phyloP scores from a whole-genome alignment of 1,284 basidiomycete species.

The Moesziomyces parantarcticus region DNA sequence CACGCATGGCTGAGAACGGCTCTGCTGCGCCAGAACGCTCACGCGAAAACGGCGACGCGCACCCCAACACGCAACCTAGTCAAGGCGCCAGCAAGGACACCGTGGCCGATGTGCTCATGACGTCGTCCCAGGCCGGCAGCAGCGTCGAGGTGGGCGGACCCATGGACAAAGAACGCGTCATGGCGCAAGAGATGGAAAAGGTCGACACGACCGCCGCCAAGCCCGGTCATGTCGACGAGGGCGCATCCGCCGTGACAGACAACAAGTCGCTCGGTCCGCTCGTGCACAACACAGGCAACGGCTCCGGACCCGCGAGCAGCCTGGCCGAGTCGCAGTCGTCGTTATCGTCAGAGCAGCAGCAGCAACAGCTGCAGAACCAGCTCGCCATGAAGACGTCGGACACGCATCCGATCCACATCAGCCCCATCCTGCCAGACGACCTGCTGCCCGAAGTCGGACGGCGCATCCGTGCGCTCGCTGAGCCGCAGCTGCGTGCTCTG shows the following conservation, averaged over 20 bases:
- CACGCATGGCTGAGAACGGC: conserved; percentile 30
- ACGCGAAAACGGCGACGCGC: not conserved
- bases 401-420: conserved; percentile 64
- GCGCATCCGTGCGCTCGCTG: conserved; percentile 30
- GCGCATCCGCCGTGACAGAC: not conserved
- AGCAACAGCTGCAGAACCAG: conserved; percentile 15
- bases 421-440: conserved; percentile 53
- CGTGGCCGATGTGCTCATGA: conserved; percentile 19
- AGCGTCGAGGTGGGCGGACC: conserved; percentile 43
- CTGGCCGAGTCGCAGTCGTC: not conserved
- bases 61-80: not conserved
- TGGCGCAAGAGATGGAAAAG: conserved; percentile 49
- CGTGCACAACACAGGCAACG: conserved; percentile 6
- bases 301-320: conserved; percentile 1
- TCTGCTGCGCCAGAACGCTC: not conserved
- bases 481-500: conserved; percentile 19
- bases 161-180: conserved; percentile 36
- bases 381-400: conserved; percentile 63
- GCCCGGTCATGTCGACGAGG: conserved; percentile 21
- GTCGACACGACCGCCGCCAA: conserved; percentile 30
- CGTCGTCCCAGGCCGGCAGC: conserved; percentile 30
- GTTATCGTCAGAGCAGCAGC: conserved; percentile 8
- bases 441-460: conserved; percentile 41
- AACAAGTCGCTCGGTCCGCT: conserved; percentile 18
- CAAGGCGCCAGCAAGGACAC: conserved; percentile 1